Evolutionary conservation across 768 basidiomycete species (phyloP).

Genomic region (Strobilomyces confusus): DNA sequence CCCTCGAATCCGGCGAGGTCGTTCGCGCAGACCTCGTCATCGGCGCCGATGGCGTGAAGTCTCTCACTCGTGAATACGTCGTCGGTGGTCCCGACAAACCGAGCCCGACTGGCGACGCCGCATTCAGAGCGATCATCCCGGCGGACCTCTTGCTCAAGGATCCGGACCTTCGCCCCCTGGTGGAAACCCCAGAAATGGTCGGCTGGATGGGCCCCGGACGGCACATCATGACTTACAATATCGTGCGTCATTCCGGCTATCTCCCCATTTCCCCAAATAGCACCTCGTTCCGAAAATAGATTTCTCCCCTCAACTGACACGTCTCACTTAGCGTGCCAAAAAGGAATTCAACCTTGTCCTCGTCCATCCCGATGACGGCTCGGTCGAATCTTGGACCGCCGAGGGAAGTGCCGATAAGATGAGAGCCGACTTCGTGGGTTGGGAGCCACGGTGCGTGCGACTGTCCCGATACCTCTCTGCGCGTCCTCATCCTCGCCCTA

Average conservation of each 20-base stretch:
- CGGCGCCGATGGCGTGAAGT: conserved; percentile 54
- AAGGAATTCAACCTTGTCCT: conserved; percentile 46
- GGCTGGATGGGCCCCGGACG: conserved; percentile 56
- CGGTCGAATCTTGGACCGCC: conserved; percentile 43
- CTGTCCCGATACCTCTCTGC: not conserved
- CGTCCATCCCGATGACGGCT: conserved; percentile 36
- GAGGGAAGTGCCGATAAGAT: conserved; percentile 44
- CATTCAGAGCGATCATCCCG: conserved; percentile 53
- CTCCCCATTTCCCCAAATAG: not conserved
- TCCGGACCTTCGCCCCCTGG: conserved; percentile 46
- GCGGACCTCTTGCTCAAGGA: conserved; percentile 44
- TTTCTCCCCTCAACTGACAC: not conserved
- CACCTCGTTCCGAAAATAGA: not conserved
- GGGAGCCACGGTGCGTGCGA: conserved; percentile 43
- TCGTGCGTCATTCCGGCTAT: conserved; percentile 37
- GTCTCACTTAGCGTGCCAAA: conserved; percentile 27
- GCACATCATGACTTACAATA: conserved; percentile 44
- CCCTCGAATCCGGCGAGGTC: conserved; percentile 41
- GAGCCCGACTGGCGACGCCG: conserved; percentile 58
- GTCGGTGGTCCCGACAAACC: conserved; percentile 45
- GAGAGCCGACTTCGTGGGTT: conserved; percentile 42
- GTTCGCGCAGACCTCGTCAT: conserved; percentile 43
- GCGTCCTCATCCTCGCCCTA: conserved; percentile 4
- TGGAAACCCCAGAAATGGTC: conserved; percentile 50
- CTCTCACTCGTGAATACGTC: conserved; percentile 43